These are phyloP conservation scores for Sclerotinia subarctica DNA, from an alignment of 2,329 filamentous ascomycete genomes.

Conservation along the genomic window DNA sequence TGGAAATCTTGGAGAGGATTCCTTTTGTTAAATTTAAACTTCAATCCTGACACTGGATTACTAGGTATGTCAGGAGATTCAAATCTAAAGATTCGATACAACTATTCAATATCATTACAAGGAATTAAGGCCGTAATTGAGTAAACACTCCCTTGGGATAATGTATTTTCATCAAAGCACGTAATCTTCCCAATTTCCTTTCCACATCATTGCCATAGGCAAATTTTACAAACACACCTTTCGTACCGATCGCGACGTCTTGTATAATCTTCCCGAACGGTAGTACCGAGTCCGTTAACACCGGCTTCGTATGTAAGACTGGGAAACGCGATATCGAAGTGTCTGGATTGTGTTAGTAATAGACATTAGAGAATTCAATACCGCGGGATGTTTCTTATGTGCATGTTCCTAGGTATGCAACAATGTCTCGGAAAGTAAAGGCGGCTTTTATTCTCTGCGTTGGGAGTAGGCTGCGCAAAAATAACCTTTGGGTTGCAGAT, in stretches of 20 bases:
- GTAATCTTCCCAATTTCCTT: neutral
- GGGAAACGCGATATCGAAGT: neutral
- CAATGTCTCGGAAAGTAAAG: neutral
- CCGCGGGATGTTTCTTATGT: too few relatives aligned
- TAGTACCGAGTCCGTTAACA: neutral
- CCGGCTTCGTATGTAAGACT: neutral
- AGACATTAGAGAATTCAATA: too few relatives aligned
- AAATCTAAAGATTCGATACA: too few relatives aligned
- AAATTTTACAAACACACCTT: neutral
- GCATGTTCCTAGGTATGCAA: neutral
- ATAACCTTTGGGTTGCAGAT: too few relatives aligned
- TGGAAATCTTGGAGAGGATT: neutral
- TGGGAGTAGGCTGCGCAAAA: too few relatives aligned
- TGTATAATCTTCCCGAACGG: neutral
- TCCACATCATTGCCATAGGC: neutral
- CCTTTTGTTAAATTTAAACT: neutral
- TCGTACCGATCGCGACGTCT: neutral
- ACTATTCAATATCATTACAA: too few relatives aligned
- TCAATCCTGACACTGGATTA: too few relatives aligned
- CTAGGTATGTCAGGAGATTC: neutral
- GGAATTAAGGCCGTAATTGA: neutral
- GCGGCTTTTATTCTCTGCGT: neutral
- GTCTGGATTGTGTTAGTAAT: neutral
- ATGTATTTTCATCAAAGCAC: neutral
- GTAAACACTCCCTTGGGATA: neutral